phyloP scores from a whole-genome alignment of 208 protist species.

The Leishmania mexicana region DNA sequence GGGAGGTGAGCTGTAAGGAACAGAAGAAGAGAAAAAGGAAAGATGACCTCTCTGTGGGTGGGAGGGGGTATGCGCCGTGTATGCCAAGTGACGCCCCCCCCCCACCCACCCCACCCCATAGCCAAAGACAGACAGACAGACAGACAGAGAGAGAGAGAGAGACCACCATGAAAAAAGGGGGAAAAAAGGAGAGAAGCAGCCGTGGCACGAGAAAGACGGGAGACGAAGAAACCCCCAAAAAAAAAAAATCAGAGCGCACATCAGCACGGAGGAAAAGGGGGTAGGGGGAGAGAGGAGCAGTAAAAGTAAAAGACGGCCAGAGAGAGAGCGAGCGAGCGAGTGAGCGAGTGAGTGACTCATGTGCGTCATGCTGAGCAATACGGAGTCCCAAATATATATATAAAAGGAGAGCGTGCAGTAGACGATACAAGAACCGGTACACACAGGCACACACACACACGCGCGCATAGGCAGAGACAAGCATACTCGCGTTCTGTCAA shows the following conservation, averaged over 20 bases:
- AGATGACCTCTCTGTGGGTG: not conserved
- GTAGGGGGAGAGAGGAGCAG: not conserved
- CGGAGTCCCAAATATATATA: too few relatives aligned
- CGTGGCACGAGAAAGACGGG: not conserved
- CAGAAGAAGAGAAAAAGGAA: not conserved
- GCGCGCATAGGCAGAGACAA: not conserved
- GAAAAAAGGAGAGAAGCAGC: not conserved
- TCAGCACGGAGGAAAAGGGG: not conserved
- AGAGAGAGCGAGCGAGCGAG: not conserved
- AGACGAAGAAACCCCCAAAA: not conserved
- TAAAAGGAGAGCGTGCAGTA: not conserved
- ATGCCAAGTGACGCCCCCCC: too few relatives aligned
- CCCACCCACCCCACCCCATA: too few relatives aligned
- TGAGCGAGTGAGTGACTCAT: not conserved
- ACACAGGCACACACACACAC: not conserved
- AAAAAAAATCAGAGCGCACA: not conserved
- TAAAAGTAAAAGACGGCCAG: not conserved
- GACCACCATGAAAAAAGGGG: too few relatives aligned
- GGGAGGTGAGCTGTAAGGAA: not conserved
- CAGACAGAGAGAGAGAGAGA: too few relatives aligned
- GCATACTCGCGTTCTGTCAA: not conserved
- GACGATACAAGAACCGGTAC: not conserved
- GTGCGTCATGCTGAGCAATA: not conserved
- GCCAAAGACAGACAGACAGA: too few relatives aligned
- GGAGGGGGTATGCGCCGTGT: not conserved